Evolutionary conservation across 1,139 yeast genomes (phyloP).

Genomic region (Debaryomyces sp.): DNA sequence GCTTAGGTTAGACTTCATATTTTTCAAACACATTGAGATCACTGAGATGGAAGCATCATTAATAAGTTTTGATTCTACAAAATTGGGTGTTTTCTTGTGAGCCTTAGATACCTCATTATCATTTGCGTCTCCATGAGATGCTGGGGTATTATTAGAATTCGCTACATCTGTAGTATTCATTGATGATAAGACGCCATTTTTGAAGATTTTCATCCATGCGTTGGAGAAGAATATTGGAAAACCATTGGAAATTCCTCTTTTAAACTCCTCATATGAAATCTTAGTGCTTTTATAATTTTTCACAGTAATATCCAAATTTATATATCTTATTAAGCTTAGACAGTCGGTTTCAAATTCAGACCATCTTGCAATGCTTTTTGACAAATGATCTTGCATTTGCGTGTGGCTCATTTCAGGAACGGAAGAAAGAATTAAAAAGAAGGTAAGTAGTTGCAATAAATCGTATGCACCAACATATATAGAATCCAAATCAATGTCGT

Average conservation of each 20-base stretch:
- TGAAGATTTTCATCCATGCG: conserved; percentile 38
- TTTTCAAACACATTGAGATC: conserved; percentile 35
- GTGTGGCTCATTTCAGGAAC: conserved; percentile 28
- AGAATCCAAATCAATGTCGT: conserved; percentile 31
- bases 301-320: conserved; percentile 33
- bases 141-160: not conserved
- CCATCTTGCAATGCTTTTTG: conserved; percentile 30
- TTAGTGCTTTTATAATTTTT: conserved; percentile 20
- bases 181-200: conserved; percentile 24
- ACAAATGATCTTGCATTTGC: conserved; percentile 18
- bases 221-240: conserved; percentile 42
- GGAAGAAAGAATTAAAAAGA: conserved; percentile 38
- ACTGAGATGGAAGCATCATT: conserved; percentile 44
- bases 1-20: conserved; percentile 21
- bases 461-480: conserved; percentile 36
- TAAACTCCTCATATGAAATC: conserved; percentile 40
- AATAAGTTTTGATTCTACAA: conserved; percentile 43
- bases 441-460: conserved; percentile 42
- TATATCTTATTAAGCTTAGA: conserved; percentile 43
- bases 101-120: not conserved
- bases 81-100: conserved; percentile 11
- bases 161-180: not conserved
- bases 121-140: not conserved
- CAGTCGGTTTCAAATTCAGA: conserved; percentile 35
- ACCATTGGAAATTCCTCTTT: conserved; percentile 26